A percentile compares a stretch with the other conserved stretches of the same genome.
phyloP scores from a whole-genome alignment of 208 protist genomes.

The Leishmania gerbilli region DNA sequence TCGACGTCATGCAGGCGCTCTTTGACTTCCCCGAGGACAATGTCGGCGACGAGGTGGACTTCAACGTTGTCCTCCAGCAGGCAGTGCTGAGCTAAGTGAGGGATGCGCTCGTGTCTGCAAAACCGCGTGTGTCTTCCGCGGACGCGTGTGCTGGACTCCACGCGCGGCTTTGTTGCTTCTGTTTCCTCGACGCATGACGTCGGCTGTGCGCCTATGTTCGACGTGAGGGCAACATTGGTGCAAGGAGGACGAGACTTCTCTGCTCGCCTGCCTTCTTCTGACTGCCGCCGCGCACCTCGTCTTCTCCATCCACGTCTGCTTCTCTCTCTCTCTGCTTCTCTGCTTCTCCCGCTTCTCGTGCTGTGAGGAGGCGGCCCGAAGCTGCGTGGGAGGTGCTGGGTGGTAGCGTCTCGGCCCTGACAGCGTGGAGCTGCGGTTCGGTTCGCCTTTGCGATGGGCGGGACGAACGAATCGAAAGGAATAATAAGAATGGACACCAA shows the following conservation, averaged over 20 bases:
- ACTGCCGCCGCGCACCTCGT: background rate
- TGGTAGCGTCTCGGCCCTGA: background rate
- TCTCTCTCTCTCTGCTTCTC: background rate
- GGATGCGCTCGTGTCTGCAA: too few relatives aligned
- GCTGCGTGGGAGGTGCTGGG: background rate
- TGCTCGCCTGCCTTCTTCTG: background rate
- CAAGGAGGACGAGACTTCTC: background rate
- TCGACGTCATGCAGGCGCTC: slow-evolving; percentile 53
- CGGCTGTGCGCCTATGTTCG: too few relatives aligned
- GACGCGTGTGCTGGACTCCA: background rate
- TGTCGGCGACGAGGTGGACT: slow-evolving; percentile 30
- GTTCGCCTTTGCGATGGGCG: too few relatives aligned
- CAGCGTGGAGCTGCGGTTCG: too few relatives aligned
- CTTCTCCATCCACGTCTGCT: background rate
- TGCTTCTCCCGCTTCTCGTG: background rate
- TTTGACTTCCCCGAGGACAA: slow-evolving; percentile 79
- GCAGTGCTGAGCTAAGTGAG: slow-evolving; percentile 26
- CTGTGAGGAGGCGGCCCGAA: background rate
- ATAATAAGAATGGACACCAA: background rate
- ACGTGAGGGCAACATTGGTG: background rate
- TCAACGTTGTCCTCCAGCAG: slow-evolving; percentile 43
- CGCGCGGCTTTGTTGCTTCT: background rate
- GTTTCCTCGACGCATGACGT: background rate
- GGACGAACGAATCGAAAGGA: background rate
- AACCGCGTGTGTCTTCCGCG: background rate